Evolutionary conservation across 1,139 yeast genomes (phyloP).

Genomic region (Debaryomyces subglobosus): DNA sequence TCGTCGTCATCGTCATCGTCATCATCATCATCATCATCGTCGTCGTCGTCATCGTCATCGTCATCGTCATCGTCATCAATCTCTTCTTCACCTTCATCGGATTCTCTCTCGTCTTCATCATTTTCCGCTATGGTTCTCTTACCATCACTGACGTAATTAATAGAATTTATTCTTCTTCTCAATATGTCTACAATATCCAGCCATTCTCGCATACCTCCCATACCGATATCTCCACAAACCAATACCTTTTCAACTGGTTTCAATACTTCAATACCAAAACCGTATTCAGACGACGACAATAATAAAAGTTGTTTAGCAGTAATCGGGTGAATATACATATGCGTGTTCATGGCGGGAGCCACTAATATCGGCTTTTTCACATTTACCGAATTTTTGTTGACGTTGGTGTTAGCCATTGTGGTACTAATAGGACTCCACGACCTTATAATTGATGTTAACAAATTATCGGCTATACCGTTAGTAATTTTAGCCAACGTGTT

Average conservation of each 20-base stretch:
- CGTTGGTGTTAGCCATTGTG: constrained; percentile 15
- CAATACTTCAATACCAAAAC: constrained; percentile 69
- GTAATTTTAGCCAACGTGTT: constrained; percentile 90
- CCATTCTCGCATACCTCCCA: constrained; percentile 99
- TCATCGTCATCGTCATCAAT: constrained; percentile 32
- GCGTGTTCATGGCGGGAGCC: constrained; percentile 98
- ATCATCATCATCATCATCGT: constrained; percentile 32
- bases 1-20: constrained; percentile 50
- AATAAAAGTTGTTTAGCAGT: constrained; percentile 79
- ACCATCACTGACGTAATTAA: constrained; percentile 41
- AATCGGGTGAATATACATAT: constrained; percentile 93
- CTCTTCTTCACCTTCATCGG: constrained; percentile 33
- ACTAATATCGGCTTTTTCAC: constrained; percentile 73
- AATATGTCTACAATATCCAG: constrained; percentile 83
- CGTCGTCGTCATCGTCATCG: constrained; percentile 29
- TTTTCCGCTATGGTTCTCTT: constrained; percentile 42
- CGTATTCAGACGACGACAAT: constrained; percentile 46
- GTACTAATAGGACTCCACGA: constrained; percentile 77
- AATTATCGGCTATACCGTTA: constrained; percentile 88
- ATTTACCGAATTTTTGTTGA: constrained; percentile 13
- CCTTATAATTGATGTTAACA: constrained; percentile 79
- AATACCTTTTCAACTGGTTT: constrained; percentile 92
- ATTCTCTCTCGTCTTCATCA: constrained; percentile 36
- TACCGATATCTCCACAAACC: constrained; percentile 95
- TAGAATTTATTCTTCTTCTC: constrained; percentile 51